A percentile compares a stretch with the other conserved stretches of the same genome.
Conservation (phyloP, 2,329 filamentous ascomycete genomes). For the Colletotrichum sp. region DNA sequence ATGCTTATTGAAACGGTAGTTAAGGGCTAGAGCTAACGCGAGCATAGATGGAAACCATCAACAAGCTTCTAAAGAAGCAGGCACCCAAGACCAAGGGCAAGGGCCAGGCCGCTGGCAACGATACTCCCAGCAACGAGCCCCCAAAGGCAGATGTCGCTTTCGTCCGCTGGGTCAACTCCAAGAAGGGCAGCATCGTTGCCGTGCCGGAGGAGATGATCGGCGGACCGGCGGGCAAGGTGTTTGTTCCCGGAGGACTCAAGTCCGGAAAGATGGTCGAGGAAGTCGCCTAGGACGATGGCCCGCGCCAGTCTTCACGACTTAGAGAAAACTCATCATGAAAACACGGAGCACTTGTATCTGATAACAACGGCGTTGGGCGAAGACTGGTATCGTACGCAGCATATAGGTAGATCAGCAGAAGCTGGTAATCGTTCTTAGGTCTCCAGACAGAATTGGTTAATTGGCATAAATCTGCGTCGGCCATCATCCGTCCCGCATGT, state of each 20-base stretch:
- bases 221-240: slow-evolving; percentile 65
- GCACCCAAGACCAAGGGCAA: slow-evolving; percentile 74
- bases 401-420: not conserved
- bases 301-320: not conserved
- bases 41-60: slow-evolving; percentile 83
- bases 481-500: not conserved
- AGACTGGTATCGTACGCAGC: not conserved
- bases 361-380: not conserved
- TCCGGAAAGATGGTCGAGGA: slow-evolving; percentile 60
- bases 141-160: slow-evolving; percentile 65
- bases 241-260: slow-evolving; percentile 43
- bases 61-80: slow-evolving; percentile 87
- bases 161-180: slow-evolving; percentile 74
- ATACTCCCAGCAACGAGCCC: slow-evolving; percentile 50
- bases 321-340: not conserved
- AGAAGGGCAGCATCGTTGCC: slow-evolving; percentile 65
- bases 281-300: slow-evolving; percentile 42
- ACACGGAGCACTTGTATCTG: not conserved
- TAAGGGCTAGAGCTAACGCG: not conserved
- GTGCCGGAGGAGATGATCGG: slow-evolving; percentile 73
- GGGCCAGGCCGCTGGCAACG: slow-evolving; percentile 49
- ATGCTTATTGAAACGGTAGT: not conserved
- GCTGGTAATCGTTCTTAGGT: not conserved
- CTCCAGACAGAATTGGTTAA: not conserved
- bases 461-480: not conserved